Evolutionary conservation across 495 filamentous ascomycete genomes (phyloP), one percentile per base, ranked within the genome.

Genomic region (Aspergillus campestris): DNA sequence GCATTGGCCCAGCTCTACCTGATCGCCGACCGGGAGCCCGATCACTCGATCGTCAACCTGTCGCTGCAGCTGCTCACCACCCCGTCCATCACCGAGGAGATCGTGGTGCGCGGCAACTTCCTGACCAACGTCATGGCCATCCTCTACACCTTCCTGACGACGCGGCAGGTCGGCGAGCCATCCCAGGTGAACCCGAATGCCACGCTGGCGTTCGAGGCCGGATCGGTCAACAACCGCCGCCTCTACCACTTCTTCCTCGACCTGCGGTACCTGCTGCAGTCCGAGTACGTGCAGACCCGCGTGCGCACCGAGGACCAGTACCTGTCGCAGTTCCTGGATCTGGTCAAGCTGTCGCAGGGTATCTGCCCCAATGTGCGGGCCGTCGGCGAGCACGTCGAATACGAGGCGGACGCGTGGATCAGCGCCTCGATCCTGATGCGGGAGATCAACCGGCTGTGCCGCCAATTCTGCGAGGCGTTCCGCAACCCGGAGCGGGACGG

Each of bases 201-300:
- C 30, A 89, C 87, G 0, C 68, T 99, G 34, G 87, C 89, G 0
- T 94, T 96, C 53, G 92, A 97, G 60, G 80, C 85, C 12, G 92
- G 94, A 4, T 89, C 89, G 0, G 85, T 95, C 7, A 94, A 88
- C 0, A 99, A 97, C 60, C 72, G 94, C 36, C 81, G 92, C 7
- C 87, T 99, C 73, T 94, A 94, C 57, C 90, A 96, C 61, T 97
- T 97, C 71, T 97, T 95, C 73, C 72, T 86, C 27, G 91, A 97
- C 60, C 72, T 97, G 44, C 85, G 85, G 49, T 94, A 90, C 61
- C 82, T 99, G 24, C 82, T 95, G 44, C 80, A 82, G 12, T 91
- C 87, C 0, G 81, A 86, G 34, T 83, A 92, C 59, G 87, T 96
- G 9, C 87, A 94, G 56, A 78, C 86, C 40, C 80, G 82, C 31